Conservation (phyloP, 108 stramenopile species). For the Nitzschia sp. region DNA sequence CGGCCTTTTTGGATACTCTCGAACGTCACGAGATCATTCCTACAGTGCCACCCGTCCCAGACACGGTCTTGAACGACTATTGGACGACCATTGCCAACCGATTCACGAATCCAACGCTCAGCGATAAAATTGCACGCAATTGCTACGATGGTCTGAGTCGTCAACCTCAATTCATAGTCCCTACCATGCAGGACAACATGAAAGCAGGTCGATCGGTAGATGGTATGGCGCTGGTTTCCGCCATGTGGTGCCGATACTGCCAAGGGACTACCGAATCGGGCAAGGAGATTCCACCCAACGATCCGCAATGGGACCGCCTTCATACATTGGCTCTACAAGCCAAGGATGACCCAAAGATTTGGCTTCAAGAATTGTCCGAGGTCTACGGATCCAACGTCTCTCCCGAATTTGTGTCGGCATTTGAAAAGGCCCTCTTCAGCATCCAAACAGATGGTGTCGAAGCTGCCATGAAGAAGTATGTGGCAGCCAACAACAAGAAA, state of each 20-base stretch:
- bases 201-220: conserved; percentile 9
- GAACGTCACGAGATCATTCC: conserved; percentile 33
- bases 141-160: conserved; percentile 44
- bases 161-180: conserved; percentile 27
- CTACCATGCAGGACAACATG: neutral
- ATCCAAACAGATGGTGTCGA: neutral
- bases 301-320: conserved; percentile 24
- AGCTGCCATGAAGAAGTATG: neutral
- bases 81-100: conserved; percentile 44
- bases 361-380: conserved; percentile 15
- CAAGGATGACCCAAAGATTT: neutral
- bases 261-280: conserved; percentile 22
- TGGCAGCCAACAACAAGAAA: too few relatives aligned
- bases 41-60: conserved; percentile 51
- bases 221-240: conserved; percentile 21
- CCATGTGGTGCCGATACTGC: conserved; percentile 33
- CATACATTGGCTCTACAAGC: conserved; percentile 8
- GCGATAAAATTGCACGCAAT: conserved; percentile 50
- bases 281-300: conserved; percentile 3
- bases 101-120: conserved; percentile 56
- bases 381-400: conserved; percentile 3
- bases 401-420: neutral
- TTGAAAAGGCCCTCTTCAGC: neutral
- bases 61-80: conserved; percentile 47
- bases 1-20: conserved; percentile 8